Conservation (phyloP, 768 basidiomycete genomes). For the Sistotremastrum suecicum region DNA sequence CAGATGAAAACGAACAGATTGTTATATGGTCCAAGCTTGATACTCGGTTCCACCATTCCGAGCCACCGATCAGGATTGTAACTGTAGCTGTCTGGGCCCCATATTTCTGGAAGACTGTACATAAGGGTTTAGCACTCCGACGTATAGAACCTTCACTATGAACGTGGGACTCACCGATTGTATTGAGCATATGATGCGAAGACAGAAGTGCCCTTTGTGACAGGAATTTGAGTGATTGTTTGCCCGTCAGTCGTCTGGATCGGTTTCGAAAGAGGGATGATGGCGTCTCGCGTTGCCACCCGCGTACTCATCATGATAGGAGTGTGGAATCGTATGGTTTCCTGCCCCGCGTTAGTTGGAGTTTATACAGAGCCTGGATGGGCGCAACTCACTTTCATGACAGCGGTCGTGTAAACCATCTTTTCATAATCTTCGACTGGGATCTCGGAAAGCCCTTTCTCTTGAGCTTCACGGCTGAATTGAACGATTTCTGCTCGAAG, state of each 20-base stretch:
- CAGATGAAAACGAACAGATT: too few relatives aligned
- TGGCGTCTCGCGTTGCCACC: slow-evolving; percentile 16
- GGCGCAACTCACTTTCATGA: slow-evolving; percentile 16
- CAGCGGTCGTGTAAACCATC: slow-evolving; percentile 19
- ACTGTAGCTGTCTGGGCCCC: too few relatives aligned
- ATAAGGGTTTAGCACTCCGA: too few relatives aligned
- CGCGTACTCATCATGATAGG: slow-evolving; percentile 16
- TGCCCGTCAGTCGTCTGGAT: slow-evolving; percentile 14
- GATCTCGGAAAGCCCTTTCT: slow-evolving; percentile 12
- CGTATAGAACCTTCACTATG: not conserved
- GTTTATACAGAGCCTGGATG: not conserved
- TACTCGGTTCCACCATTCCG: too few relatives aligned
- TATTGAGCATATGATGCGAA: slow-evolving; percentile 11
- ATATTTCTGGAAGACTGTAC: too few relatives aligned
- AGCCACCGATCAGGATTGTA: too few relatives aligned
- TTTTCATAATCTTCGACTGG: slow-evolving; percentile 18
- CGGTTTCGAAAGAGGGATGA: slow-evolving; percentile 19
- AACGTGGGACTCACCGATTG: slow-evolving; percentile 15
- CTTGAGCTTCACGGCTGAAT: slow-evolving; percentile 9
- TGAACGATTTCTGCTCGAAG: slow-evolving; percentile 17
- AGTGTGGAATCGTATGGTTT: slow-evolving; percentile 19
- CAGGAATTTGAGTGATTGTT: slow-evolving; percentile 8
- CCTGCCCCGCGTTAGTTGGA: slow-evolving; percentile 4
- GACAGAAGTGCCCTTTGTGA: slow-evolving; percentile 11
- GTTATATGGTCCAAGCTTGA: too few relatives aligned